Percentiles rank a stretch among this genome's conserved stretches.
These are phyloP conservation scores for Eucalyptus virginea DNA, from an alignment of 345 rosid genomes.

Conservation along the genomic window DNA sequence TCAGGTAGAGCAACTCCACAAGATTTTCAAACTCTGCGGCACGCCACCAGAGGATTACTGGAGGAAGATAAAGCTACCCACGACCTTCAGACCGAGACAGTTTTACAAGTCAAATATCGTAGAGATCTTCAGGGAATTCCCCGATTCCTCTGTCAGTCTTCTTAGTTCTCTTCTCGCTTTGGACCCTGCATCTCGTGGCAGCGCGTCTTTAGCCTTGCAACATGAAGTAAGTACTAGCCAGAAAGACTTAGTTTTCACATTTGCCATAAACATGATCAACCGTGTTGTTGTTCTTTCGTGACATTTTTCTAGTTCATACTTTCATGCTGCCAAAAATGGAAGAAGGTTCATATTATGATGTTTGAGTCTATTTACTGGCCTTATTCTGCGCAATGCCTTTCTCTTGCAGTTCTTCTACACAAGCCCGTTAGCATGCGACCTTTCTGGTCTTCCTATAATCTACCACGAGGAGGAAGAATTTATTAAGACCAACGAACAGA, in stretches of 20 bases:
- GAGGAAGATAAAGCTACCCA: slow-evolving; percentile 56
- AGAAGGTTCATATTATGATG: background rate
- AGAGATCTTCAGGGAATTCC: slow-evolving; percentile 25
- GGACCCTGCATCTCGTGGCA: slow-evolving; percentile 39
- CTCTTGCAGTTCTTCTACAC: slow-evolving; percentile 34
- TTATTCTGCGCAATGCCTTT: background rate
- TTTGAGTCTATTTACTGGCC: background rate
- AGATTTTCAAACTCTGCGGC: slow-evolving; percentile 76
- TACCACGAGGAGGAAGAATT: slow-evolving; percentile 23
- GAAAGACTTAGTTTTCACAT: background rate
- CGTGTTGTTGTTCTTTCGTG: background rate
- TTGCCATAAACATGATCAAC: background rate
- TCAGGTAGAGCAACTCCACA: slow-evolving; percentile 87
- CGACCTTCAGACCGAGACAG: slow-evolving; percentile 41
- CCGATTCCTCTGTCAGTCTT: slow-evolving; percentile 37
- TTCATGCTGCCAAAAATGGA: background rate
- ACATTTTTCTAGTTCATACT: background rate
- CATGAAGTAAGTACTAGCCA: slow-evolving; percentile 16
- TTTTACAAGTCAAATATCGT: slow-evolving; percentile 23
- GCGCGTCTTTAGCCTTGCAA: slow-evolving; percentile 32
- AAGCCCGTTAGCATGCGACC: slow-evolving; percentile 41
- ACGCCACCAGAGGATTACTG: slow-evolving; percentile 86
- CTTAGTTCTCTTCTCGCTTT: slow-evolving; percentile 45
- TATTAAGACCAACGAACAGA: slow-evolving; percentile 6
- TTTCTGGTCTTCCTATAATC: slow-evolving; percentile 42